phyloP scores from a whole-genome alignment of 2,329 filamentous ascomycete genomes.

The Penicillium griseofulvum region DNA sequence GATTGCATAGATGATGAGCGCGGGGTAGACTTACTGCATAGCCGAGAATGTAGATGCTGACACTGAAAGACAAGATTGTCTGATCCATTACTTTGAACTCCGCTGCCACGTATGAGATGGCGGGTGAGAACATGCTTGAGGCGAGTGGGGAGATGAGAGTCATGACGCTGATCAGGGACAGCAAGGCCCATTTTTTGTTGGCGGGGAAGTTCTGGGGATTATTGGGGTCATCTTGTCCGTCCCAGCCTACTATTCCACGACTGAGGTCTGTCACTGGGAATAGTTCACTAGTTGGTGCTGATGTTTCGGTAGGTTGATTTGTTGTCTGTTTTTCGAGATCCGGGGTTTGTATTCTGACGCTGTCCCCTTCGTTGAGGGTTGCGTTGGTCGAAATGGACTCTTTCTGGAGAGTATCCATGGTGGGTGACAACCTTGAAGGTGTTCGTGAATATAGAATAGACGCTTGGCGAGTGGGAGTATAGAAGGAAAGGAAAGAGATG shows the following conservation, averaged over 20 bases:
- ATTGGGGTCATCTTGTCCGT: constrained; percentile 55
- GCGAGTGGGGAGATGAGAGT: constrained; percentile 34
- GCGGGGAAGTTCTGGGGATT: constrained; percentile 56
- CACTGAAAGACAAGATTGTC: constrained; percentile 29
- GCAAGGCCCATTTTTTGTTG: constrained; percentile 26
- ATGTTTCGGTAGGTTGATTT: not conserved
- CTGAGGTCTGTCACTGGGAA: constrained; percentile 53
- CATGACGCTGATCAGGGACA: constrained; percentile 29
- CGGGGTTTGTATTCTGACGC: not conserved
- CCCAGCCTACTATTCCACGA: constrained; percentile 59
- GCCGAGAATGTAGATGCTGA: constrained; percentile 32
- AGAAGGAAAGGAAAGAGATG: not conserved
- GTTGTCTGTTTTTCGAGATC: constrained; percentile 5
- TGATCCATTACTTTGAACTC: constrained; percentile 25
- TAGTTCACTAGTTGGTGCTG: not conserved
- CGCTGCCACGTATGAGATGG: constrained; percentile 21
- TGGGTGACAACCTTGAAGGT: not conserved
- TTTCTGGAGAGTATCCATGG: not conserved
- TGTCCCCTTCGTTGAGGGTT: not conserved
- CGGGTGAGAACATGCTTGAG: constrained; percentile 35
- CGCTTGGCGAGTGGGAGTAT: not conserved
- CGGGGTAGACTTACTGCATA: constrained; percentile 23
- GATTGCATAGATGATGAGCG: not conserved
- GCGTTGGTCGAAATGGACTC: not conserved
- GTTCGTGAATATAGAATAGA: not conserved